phyloP scores from a whole-genome alignment of 257 asterid genomes.

The Solanum etuberosum region DNA sequence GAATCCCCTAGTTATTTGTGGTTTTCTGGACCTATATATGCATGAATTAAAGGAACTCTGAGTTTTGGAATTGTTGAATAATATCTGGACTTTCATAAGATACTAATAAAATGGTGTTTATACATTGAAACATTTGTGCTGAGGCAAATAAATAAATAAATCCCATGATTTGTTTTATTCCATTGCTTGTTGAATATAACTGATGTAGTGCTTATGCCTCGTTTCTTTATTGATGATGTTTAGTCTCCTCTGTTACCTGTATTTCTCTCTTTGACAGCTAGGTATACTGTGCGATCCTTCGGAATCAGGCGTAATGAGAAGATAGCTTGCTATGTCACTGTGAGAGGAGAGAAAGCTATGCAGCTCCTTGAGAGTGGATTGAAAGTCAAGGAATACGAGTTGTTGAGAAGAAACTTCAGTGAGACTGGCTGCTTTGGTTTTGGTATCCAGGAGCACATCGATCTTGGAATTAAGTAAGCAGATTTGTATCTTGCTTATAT shows the following conservation, averaged over 20 bases:
- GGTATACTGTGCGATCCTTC: slow-evolving; percentile 43
- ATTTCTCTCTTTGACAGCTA: slow-evolving; percentile 17
- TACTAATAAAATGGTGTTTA: accelerated
- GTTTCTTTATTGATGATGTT: neutral
- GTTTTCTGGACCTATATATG: too few species aligned
- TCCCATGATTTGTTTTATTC: neutral
- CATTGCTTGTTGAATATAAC: neutral
- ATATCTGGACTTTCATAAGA: too few species aligned
- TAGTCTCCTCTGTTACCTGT: neutral
- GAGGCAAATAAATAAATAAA: neutral
- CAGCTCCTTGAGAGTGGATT: slow-evolving; percentile 51
- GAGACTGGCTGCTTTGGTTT: slow-evolving; percentile 49
- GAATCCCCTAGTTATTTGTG: neutral
- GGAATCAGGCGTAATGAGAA: slow-evolving; percentile 46
- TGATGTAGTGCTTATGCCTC: neutral
- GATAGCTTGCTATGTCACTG: slow-evolving; percentile 45
- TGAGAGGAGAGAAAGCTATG: slow-evolving; percentile 51
- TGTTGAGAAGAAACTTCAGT: slow-evolving; percentile 40
- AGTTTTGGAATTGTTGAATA: neutral
- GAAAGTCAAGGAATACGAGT: slow-evolving; percentile 46
- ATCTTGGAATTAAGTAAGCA: slow-evolving; percentile 50
- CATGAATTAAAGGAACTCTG: neutral
- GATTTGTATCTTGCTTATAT: neutral
- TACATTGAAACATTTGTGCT: too few species aligned
- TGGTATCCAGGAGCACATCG: slow-evolving; percentile 49